phyloP scores from a whole-genome alignment of 2,329 filamentous ascomycete genomes.

The Aspergillus latus region DNA sequence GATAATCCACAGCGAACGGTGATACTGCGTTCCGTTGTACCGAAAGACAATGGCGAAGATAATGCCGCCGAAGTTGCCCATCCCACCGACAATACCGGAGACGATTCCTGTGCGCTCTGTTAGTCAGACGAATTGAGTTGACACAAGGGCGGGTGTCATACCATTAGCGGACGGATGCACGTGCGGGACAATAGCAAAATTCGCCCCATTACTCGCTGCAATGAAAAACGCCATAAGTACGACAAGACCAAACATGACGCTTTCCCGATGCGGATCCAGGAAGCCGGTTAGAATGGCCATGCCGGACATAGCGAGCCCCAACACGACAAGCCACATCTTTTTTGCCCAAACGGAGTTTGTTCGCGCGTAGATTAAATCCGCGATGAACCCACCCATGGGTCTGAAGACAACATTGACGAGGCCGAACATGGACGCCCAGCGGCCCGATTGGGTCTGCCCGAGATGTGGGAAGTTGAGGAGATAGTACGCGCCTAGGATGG shows the following conservation, averaged over 20 bases:
- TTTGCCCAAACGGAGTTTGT: slow-evolving; percentile 60
- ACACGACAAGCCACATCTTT: slow-evolving; percentile 60
- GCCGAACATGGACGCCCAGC: slow-evolving; percentile 57
- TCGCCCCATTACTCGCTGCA: slow-evolving; percentile 81
- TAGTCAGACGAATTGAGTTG: neutral
- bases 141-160: slow-evolving; percentile 25
- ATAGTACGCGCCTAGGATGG: slow-evolving; percentile 61
- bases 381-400: slow-evolving; percentile 51
- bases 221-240: slow-evolving; percentile 77
- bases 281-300: slow-evolving; percentile 64
- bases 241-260: slow-evolving; percentile 73
- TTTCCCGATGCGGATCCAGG: slow-evolving; percentile 59
- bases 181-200: slow-evolving; percentile 83
- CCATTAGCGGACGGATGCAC: slow-evolving; percentile 82
- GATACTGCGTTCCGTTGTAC: slow-evolving; percentile 68
- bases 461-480: slow-evolving; percentile 55
- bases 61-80: slow-evolving; percentile 82
- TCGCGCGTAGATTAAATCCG: slow-evolving; percentile 55
- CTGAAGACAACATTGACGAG: slow-evolving; percentile 52
- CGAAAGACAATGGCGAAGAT: slow-evolving; percentile 84
- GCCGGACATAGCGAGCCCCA: slow-evolving; percentile 57
- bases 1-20: slow-evolving; percentile 75
- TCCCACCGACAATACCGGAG: slow-evolving; percentile 73
- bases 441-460: slow-evolving; percentile 55
- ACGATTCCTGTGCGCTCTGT: slow-evolving; percentile 51